A percentile compares a stretch with the other conserved stretches of the same genome.
phyloP scores from a whole-genome alignment of 352 stramenopile genomes.

The Globisporangium carolinianum region DNA sequence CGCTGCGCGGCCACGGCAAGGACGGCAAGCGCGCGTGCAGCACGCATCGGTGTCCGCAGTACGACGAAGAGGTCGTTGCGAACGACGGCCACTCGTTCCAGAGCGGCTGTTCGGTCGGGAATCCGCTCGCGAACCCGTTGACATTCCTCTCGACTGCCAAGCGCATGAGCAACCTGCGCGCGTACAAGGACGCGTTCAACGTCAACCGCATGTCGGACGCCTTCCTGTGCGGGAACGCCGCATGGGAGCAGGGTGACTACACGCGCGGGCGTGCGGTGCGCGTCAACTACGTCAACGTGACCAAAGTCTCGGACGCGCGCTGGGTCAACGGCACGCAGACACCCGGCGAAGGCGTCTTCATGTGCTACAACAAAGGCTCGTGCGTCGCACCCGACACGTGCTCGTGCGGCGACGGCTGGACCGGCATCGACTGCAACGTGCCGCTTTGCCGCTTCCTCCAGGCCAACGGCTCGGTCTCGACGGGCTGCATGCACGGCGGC shows the following conservation, averaged over 20 bases:
- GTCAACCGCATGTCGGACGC: constrained; percentile 43
- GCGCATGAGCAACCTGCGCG: constrained; percentile 44
- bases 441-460: constrained; percentile 88
- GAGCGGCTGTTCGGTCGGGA: constrained; percentile 85
- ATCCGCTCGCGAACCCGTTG: constrained; percentile 42
- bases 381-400: constrained; percentile 91
- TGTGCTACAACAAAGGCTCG: constrained; percentile 91
- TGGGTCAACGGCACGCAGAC: constrained; percentile 58
- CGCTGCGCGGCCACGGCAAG: constrained; percentile 55
- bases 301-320: constrained; percentile 51
- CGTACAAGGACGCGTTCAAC: constrained; percentile 54
- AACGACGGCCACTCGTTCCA: constrained; percentile 94
- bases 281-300: constrained; percentile 93
- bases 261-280: constrained; percentile 65
- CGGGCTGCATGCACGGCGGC: constrained; percentile 88
- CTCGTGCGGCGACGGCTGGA: constrained; percentile 88
- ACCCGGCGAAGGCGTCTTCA: constrained; percentile 91
- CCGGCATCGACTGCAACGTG: constrained; percentile 92
- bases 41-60: constrained; percentile 75
- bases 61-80: constrained; percentile 80
- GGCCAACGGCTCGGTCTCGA: constrained; percentile 50
- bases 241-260: constrained; percentile 93
- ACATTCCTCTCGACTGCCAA: constrained; percentile 23
- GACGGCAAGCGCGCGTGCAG: constrained; percentile 29
- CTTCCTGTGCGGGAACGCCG: constrained; percentile 81